Base-by-base conservation (phyloP, 441 rosid genomes). In the Eruca vesicaria region DNA sequence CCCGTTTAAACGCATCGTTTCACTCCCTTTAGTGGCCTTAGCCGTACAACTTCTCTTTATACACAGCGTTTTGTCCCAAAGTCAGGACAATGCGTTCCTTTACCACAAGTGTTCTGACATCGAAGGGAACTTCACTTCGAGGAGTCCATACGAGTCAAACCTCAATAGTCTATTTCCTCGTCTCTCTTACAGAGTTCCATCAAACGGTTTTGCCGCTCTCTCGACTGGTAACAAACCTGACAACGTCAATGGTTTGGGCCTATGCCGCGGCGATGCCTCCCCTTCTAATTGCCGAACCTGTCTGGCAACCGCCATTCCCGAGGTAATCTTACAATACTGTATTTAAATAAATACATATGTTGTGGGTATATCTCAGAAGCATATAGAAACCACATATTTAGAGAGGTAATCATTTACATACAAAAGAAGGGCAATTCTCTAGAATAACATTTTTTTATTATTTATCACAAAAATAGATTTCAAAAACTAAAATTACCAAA, bases 241-340 rank as follows among this genome's bases (percentile, higher is more conserved):
- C 65, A 61, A 75, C 14, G 82, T 76, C 2, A 70, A 84, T 21
- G 97, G 89, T 12, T 86, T 91, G 16, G 81, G 87, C 52, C 89
- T 89, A 9, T 91, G 98, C 41, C 81, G 94, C 18, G 97, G 97
- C 0, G 98, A 93, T 61, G 93, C 80, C 66, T 80, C 88, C 8
- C 21, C 77, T 9, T 21, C 79, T 0, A 89, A 85, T 11, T 90
- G 94, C 82, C 67, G 81, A 61, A 74, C 88, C 12, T 91, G 93
- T 36, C 77, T 89, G 2, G 78, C 63, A 0, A 82, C 88, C 1
- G 97, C 94, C 3, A 69, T 83, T 67, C 33, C 77, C 2, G 96
- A 91, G 82, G 83, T 88, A 71, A 26, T 35, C 10, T 57, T 9
- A 18, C 23, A 15, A 33, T 45, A 21, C 15, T 21, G 58, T 55